Conservation (phyloP, 2,329 filamentous ascomycete species). For the Diaporthe sp. region DNA sequence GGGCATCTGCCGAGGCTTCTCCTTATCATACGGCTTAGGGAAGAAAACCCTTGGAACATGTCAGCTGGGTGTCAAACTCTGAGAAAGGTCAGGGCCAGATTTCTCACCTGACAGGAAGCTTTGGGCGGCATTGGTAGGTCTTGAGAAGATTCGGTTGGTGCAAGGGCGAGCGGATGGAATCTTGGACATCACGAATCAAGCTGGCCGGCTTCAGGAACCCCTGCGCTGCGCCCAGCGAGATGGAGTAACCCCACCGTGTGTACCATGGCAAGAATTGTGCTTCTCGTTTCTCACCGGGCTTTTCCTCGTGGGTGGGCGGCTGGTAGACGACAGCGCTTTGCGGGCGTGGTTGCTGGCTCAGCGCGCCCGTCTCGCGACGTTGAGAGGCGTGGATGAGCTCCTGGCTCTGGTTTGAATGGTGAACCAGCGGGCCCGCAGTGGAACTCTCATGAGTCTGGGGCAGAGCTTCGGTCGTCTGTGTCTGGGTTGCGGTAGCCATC, state of each 20-base stretch:
- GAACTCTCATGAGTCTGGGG: not conserved
- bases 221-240: conserved; percentile 28
- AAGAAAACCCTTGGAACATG: conserved; percentile 22
- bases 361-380: not conserved
- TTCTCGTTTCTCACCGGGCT: conserved; percentile 29
- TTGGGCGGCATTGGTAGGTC: conserved; percentile 32
- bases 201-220: conserved; percentile 35
- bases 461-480: conserved; percentile 24
- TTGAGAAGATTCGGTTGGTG: conserved; percentile 24
- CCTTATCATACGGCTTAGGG: conserved; percentile 36
- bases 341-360: conserved; percentile 33
- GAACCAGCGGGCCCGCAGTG: not conserved
- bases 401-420: conserved; percentile 32
- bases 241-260: conserved; percentile 33
- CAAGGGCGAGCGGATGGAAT: conserved; percentile 27
- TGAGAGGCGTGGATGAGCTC: conserved; percentile 27
- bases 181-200: conserved; percentile 32
- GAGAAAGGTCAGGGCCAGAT: not conserved
- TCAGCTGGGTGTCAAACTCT: not conserved
- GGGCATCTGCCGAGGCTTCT: conserved; percentile 32
- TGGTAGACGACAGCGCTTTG: conserved; percentile 30
- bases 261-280: conserved; percentile 37
- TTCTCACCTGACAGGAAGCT: conserved; percentile 25
- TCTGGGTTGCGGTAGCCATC: conserved; percentile 34
- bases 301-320: conserved; percentile 15